phyloP scores from a whole-genome alignment of 768 basidiomycete species.

The Steccherinum ochraceum region DNA sequence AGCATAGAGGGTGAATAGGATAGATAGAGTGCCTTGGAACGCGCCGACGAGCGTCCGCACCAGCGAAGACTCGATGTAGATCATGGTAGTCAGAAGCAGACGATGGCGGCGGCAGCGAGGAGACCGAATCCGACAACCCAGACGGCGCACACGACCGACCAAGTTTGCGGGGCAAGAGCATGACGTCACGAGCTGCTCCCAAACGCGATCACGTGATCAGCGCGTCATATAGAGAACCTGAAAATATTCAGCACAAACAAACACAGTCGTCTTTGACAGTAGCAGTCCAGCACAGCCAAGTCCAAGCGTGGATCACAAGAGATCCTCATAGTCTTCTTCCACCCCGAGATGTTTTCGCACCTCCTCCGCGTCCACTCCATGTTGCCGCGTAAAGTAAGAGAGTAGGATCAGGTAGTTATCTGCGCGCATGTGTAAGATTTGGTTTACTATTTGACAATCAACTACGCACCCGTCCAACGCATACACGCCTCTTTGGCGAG shows the following conservation, averaged over 20 bases:
- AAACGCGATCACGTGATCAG: background rate
- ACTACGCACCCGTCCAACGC: slow-evolving; percentile 78
- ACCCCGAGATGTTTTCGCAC: slow-evolving; percentile 62
- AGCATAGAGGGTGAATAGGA: slow-evolving; percentile 22
- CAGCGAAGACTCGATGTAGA: slow-evolving; percentile 8
- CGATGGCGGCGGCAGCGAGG: no score
- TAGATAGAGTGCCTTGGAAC: slow-evolving; percentile 22
- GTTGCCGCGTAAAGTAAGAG: slow-evolving; percentile 60
- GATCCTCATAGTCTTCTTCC: slow-evolving; percentile 73
- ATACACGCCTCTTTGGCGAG: slow-evolving; percentile 79
- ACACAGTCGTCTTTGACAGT: no score
- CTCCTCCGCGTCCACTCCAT: slow-evolving; percentile 50
- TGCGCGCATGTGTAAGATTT: slow-evolving; percentile 18
- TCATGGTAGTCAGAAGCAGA: slow-evolving; percentile 2
- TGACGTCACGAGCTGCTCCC: background rate
- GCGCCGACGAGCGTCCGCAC: slow-evolving; percentile 20
- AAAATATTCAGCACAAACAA: no score
- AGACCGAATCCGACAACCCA: no score
- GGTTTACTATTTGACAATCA: no score
- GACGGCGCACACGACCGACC: no score
- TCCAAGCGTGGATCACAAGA: slow-evolving; percentile 33
- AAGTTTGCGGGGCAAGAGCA: no score
- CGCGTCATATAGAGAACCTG: background rate
- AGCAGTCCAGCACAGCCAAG: background rate
- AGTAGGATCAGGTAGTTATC: slow-evolving; percentile 69